Conservation (phyloP, 805 yeast genomes). For the Candida manassasensis region DNA sequence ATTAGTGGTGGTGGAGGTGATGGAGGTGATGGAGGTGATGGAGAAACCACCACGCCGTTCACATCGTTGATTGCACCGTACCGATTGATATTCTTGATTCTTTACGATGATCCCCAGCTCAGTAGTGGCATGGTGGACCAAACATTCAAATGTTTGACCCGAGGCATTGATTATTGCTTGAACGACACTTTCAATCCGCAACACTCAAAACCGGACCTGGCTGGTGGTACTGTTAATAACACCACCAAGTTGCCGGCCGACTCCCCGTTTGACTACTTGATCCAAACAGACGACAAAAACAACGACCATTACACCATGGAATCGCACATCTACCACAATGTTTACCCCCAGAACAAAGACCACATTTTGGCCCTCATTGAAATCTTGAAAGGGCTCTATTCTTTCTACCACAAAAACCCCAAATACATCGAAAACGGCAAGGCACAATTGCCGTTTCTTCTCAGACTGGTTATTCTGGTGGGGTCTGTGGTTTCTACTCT, state of each 20-base stretch:
- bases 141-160: constrained; percentile 11
- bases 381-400: constrained; percentile 21
- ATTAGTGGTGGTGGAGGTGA: not conserved
- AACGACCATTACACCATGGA: constrained; percentile 3
- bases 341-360: constrained; percentile 2
- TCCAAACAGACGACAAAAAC: constrained; percentile 1
- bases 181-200: not conserved
- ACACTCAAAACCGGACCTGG: not conserved
- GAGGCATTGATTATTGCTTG: constrained; percentile 14
- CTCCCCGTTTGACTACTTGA: not conserved
- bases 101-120: constrained; percentile 18
- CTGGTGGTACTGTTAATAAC: not conserved
- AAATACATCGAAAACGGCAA: constrained; percentile 2
- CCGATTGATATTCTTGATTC: constrained; percentile 21
- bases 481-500: not conserved
- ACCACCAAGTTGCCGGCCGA: not conserved
- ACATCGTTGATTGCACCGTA: constrained; percentile 18
- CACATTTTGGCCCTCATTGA: constrained; percentile 15
- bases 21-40: not conserved
- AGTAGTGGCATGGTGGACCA: constrained; percentile 7
- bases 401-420: constrained; percentile 19
- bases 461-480: constrained; percentile 4
- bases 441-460: not conserved
- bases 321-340: constrained; percentile 3
- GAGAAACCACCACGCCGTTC: no score